Evolutionary conservation across 257 asterid genomes (phyloP).

Genomic region (Petunia secreta): DNA sequence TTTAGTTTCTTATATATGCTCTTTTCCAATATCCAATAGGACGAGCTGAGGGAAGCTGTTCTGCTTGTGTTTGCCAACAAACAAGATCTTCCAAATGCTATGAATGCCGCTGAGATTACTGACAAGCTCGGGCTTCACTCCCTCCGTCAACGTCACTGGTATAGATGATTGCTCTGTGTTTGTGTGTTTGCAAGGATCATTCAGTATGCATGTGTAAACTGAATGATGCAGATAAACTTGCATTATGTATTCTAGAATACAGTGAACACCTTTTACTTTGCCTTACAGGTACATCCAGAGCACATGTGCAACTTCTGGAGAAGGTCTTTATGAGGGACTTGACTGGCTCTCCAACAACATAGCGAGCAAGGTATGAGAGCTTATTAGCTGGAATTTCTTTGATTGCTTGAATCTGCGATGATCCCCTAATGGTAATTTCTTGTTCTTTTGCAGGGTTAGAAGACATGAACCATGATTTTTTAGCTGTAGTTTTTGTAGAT

Average conservation of each 20-base stretch:
- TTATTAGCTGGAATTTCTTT: neutral
- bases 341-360: too few relatives aligned
- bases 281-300: constrained; percentile 62
- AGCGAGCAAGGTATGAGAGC: constrained; percentile 42
- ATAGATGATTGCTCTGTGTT: neutral
- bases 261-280: neutral
- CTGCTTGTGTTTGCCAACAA: constrained; percentile 69
- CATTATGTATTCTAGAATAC: too few relatives aligned
- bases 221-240: too few relatives aligned
- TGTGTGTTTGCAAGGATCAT: too few relatives aligned
- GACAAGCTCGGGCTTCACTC: too few relatives aligned
- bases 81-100: constrained; percentile 53
- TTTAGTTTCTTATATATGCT: neutral
- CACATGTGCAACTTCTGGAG: too few relatives aligned
- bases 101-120: too few relatives aligned
- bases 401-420: neutral
- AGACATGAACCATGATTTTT: constrained; percentile 32
- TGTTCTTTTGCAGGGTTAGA: constrained; percentile 42
- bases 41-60: constrained; percentile 69
- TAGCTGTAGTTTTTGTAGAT: constrained; percentile 29
- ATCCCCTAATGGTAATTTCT: neutral
- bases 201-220: too few relatives aligned
- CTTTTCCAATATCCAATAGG: constrained; percentile 28
- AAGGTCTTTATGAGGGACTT: too few relatives aligned
- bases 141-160: constrained; percentile 33